phyloP scores from a whole-genome alignment of 139 green algal genomes.

The Chlamydomonas urium region DNA sequence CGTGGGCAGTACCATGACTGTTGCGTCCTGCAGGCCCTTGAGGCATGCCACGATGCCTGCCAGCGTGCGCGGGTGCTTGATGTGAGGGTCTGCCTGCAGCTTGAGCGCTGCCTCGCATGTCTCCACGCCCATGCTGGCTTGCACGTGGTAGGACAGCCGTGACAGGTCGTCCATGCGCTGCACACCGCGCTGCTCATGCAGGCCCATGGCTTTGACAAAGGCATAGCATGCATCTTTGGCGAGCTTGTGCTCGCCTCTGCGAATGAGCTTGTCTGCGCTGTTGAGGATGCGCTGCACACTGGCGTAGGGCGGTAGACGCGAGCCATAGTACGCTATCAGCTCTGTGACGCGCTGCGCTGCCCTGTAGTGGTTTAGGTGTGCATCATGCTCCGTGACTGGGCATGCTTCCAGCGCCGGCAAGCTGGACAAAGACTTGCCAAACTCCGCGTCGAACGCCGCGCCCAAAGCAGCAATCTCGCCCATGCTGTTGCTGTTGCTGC shows the following conservation, averaged over 20 bases:
- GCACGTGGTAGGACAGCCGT: conserved; percentile 32
- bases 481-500: no score
- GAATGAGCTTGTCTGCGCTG: conserved; percentile 27
- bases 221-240: conserved; percentile 39
- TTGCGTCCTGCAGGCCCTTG: conserved; percentile 27
- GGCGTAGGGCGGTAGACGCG: conserved; percentile 30
- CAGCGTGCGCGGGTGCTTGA: conserved; percentile 41
- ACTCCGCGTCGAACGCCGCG: conserved; percentile 41
- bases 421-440: conserved; percentile 23
- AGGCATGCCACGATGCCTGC: conserved; percentile 28
- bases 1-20: conserved; percentile 30
- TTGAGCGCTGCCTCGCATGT: conserved; percentile 31
- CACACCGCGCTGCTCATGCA: conserved; percentile 25
- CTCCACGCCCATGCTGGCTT: conserved; percentile 36
- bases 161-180: conserved; percentile 21
- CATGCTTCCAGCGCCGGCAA: conserved; percentile 17
- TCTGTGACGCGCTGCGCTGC: conserved; percentile 35
- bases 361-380: conserved; percentile 37
- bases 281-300: conserved; percentile 38
- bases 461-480: conserved; percentile 33
- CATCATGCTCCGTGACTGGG: conserved; percentile 32
- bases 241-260: conserved; percentile 29
- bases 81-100: conserved; percentile 18
- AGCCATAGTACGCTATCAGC: conserved; percentile 38
- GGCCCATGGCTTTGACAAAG: conserved; percentile 6